phyloP scores from a whole-genome alignment of 352 stramenopile genomes.

The Pythium vanterpoolii region DNA sequence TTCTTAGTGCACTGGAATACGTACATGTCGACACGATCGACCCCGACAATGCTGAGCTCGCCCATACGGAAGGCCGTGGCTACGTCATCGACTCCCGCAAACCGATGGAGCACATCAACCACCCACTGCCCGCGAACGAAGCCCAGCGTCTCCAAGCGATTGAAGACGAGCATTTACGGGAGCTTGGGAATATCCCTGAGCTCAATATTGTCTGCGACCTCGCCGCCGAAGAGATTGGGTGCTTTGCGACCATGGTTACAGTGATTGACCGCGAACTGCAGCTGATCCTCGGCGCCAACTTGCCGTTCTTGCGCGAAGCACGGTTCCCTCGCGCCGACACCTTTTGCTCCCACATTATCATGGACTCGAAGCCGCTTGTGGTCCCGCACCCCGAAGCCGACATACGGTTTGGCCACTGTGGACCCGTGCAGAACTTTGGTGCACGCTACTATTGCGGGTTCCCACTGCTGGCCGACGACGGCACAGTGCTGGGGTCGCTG shows the following conservation, averaged over 20 bases:
- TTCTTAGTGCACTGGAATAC: slow-evolving; percentile 13
- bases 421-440: slow-evolving; percentile 19
- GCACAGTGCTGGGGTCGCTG: slow-evolving; percentile 52
- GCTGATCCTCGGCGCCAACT: slow-evolving; percentile 45
- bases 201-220: slow-evolving; percentile 66
- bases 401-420: slow-evolving; percentile 44
- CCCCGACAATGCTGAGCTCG: not conserved
- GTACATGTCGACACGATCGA: not conserved
- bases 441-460: slow-evolving; percentile 76
- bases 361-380: slow-evolving; percentile 52
- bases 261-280: slow-evolving; percentile 44
- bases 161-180: slow-evolving; percentile 24
- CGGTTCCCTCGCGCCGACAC: slow-evolving; percentile 49
- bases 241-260: slow-evolving; percentile 51
- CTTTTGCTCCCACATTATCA: slow-evolving; percentile 57
- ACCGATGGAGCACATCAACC: not conserved
- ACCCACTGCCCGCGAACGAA: slow-evolving; percentile 37
- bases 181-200: slow-evolving; percentile 44
- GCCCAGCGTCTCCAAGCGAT: slow-evolving; percentile 43
- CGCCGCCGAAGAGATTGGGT: slow-evolving; percentile 50
- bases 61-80: slow-evolving; percentile 11
- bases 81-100: slow-evolving; percentile 15
- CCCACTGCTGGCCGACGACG: slow-evolving; percentile 39
- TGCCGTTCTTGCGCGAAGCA: slow-evolving; percentile 27
- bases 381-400: slow-evolving; percentile 56